Conservation (phyloP, 2,329 filamentous ascomycete genomes). For the Bipolaris sorokiniana region DNA sequence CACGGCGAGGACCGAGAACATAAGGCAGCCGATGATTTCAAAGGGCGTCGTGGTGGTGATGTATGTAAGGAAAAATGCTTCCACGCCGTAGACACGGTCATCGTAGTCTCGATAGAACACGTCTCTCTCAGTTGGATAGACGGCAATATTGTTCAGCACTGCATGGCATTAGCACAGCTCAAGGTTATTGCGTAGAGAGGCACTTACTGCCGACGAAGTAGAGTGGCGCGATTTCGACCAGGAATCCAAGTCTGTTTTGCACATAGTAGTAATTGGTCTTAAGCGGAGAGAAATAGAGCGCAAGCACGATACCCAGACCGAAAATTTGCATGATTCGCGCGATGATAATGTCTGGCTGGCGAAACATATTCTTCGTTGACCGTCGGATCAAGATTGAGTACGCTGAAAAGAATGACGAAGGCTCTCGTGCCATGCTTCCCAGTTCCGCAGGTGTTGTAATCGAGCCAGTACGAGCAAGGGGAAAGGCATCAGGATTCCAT, state of each 20-base stretch:
- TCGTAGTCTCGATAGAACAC: constrained; percentile 80
- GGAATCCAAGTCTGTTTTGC: constrained; percentile 75
- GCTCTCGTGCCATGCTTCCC: constrained; percentile 69
- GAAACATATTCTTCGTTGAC: constrained; percentile 66
- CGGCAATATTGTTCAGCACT: constrained; percentile 77
- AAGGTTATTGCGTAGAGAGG: not conserved
- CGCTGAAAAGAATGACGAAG: constrained; percentile 66
- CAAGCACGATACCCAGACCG: constrained; percentile 45
- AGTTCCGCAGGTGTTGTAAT: constrained; percentile 74
- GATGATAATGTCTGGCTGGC: constrained; percentile 45
- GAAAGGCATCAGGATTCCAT: constrained; percentile 56
- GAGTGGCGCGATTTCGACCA: constrained; percentile 73
- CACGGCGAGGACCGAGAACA: constrained; percentile 69
- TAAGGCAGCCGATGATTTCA: constrained; percentile 67
- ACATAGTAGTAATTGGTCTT: constrained; percentile 72
- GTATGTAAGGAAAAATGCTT: constrained; percentile 74
- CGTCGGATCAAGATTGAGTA: constrained; percentile 72
- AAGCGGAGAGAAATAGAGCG: constrained; percentile 69
- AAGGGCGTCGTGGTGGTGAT: constrained; percentile 74
- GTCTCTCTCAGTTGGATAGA: constrained; percentile 74
- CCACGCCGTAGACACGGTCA: constrained; percentile 73
- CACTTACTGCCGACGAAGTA: constrained; percentile 70
- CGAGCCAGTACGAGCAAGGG: constrained; percentile 31
- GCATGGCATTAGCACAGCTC: constrained; percentile 3
- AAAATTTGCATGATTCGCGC: constrained; percentile 50